Base-by-base conservation (phyloP, 306 rosid genomes). In the Rosa multiflora region DNA sequence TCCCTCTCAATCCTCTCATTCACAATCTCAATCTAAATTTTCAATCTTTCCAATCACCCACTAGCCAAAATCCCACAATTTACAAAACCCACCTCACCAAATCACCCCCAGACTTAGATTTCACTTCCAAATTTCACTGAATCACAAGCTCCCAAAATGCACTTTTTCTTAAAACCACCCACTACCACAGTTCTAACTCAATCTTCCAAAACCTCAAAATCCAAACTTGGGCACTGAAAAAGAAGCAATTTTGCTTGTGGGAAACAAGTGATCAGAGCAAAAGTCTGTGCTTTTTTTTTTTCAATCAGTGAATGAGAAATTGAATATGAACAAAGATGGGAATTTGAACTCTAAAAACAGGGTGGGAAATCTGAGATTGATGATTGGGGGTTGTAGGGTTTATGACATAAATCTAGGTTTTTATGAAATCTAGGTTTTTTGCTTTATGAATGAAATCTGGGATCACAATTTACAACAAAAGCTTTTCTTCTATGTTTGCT, bases 1-100 rank as follows among this genome's bases (percentile, higher is more conserved):
- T 82, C 90, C 82, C 78, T 78, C 82, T 80, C 76, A 80, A 78
- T 76, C 82, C 87, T 71, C 79, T 83, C 88, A 75, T 83, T 67
- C 76, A 53, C 67, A 61, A 61, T 26, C 75, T n/a, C 83, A 64
- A 29, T 17, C 74, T 61, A 56, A 62, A 12, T 46, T 79, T 12
- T 14, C 67, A 62, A 62, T 10, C 37, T 62, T 40, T 69, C 26
- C 26, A 21, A 48, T 48, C 46, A 72, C 64, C 74, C 43, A 59
- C 74, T 67, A n/a, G 1, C 58, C 42, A 48, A 70, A 78, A 68
- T 42, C 48, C 70, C 73, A 56, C 52, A 47, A 67, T 52, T 68
- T 70, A 64, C 56, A 78, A 78, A 0, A 75, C 82, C 77, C 80
- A 81, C 85, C 83, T 86, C 80, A 56, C 52, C 73, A 79, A 82